phyloP scores from a whole-genome alignment of 768 basidiomycete species.

The Mycena indigotica region DNA sequence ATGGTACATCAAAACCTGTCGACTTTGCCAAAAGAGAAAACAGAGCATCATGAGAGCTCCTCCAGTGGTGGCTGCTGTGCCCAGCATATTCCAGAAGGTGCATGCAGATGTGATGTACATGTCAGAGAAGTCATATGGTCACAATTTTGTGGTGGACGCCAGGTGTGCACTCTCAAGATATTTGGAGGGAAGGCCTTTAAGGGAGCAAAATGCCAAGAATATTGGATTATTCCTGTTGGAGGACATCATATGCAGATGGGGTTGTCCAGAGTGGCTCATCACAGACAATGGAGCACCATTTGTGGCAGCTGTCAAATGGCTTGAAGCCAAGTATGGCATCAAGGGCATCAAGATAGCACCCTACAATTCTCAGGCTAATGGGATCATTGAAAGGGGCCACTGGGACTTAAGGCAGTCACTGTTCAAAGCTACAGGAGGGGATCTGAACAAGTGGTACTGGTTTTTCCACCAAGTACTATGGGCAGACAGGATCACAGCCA shows the following conservation, averaged over 20 bases:
- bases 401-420: slow-evolving; percentile 29
- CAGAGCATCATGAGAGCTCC: slow-evolving; percentile 28
- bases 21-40: slow-evolving; percentile 32
- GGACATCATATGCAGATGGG: slow-evolving; percentile 40
- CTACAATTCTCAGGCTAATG: slow-evolving; percentile 47
- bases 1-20: slow-evolving; percentile 37
- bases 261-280: slow-evolving; percentile 34
- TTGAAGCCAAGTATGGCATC: slow-evolving; percentile 33
- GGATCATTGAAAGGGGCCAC: slow-evolving; percentile 37
- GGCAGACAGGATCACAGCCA: slow-evolving; percentile 23
- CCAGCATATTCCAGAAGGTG: slow-evolving; percentile 28
- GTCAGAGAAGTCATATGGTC: slow-evolving; percentile 21
- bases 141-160: slow-evolving; percentile 28
- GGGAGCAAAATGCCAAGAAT: slow-evolving; percentile 22
- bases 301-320: slow-evolving; percentile 24
- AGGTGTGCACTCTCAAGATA: slow-evolving; percentile 26
- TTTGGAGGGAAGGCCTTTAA: slow-evolving; percentile 25
- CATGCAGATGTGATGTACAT: slow-evolving; percentile 35
- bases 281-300: slow-evolving; percentile 39
- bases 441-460: slow-evolving; percentile 26
- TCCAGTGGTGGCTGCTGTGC: slow-evolving; percentile 28
- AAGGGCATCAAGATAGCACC: slow-evolving; percentile 41
- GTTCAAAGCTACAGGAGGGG: slow-evolving; percentile 20
- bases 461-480: slow-evolving; percentile 23
- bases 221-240: slow-evolving; percentile 31